Base-by-base conservation (phyloP, 2,329 filamentous ascomycete genomes). In the Coleophoma cylindrospora region DNA sequence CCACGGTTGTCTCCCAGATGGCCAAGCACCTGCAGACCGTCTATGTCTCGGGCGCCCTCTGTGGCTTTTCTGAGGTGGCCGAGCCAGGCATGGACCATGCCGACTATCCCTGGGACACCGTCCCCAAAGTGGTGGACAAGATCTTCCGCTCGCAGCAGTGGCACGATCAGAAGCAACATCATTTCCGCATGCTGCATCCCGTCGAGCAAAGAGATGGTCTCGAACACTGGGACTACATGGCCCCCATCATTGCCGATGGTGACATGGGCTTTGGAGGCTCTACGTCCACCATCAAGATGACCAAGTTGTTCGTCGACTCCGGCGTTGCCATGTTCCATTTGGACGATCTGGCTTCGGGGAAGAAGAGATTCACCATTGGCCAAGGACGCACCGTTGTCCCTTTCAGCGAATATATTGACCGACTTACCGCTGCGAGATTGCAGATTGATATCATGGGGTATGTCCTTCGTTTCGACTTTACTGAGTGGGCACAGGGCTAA, bases 251-350 rank as follows among this genome's bases (percentile, higher is more conserved):
- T 0, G 70, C 70, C 4, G 70, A 72, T 50, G 69, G 64, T 7
- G 70, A 73, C 50, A 71, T 72, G 70, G 70, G 70, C 7, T 72
- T 73, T 40, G 70, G 69, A 5, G 64, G 62, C 12, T 51, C 72
- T 43, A 72, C 70, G 1, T 63, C 61, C 2, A 67, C 65, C 4
- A 66, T 71, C 59, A 72, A 73, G 60, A 65, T 70, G 61, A 64
- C 66, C 6, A 59, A 62, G 22, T 60, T 64, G n/a, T 71, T 73
- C 50, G 68, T 71, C n/a, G 70, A 71, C 41, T 62, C 65, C 13
- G 70, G 70, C 6, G 70, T 70, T 1, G 70, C 70, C 10, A 70
- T 70, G 65, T 68, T 72, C 41, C 70, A 72, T 47, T 61, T 73
- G 4, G 70, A 73, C 48, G 70, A 72, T 49, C 56, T 72, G 32